Percentiles rank a stretch among this genome's conserved stretches.
Conservation (phyloP, 805 yeast genomes). For the Ogataea naganishii region DNA sequence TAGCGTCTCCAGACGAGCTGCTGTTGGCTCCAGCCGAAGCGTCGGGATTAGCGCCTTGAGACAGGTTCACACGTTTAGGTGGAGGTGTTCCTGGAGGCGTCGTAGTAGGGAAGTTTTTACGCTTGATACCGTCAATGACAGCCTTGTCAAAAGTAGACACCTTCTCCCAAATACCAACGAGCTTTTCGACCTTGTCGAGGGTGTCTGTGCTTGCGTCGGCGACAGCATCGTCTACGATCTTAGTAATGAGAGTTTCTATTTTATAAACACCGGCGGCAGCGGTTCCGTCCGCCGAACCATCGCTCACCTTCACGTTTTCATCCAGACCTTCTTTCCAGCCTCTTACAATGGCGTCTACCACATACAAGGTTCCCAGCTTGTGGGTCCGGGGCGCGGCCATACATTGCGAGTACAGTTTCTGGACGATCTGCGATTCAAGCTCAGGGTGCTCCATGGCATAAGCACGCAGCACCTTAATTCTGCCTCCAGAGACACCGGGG, state of each 20-base stretch:
- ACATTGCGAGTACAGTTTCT: constrained; percentile 55
- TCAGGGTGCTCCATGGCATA: constrained; percentile 61
- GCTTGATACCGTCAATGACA: constrained; percentile 45
- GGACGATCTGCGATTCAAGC: constrained; percentile 41
- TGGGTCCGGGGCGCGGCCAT: constrained; percentile 69
- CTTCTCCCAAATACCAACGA: constrained; percentile 89
- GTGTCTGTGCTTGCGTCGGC: constrained; percentile 45
- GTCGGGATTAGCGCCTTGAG: constrained; percentile 5
- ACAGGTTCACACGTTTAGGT: constrained; percentile 20
- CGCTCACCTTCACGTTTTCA: constrained; percentile 36
- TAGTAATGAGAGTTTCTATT: constrained; percentile 55
- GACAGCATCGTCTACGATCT: constrained; percentile 54
- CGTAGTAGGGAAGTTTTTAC: constrained; percentile 50
- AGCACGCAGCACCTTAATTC: constrained; percentile 80
- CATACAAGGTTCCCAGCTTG: constrained; percentile 85
- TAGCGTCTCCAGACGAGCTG: constrained; percentile 16
- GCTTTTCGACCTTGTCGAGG: constrained; percentile 68
- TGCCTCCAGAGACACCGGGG: constrained; percentile 93
- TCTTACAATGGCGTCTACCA: constrained; percentile 87
- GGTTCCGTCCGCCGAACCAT: constrained; percentile 56
- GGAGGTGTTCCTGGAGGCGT: constrained; percentile 72
- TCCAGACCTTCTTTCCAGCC: constrained; percentile 64
- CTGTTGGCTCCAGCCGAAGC: constrained; percentile 10
- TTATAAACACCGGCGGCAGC: constrained; percentile 64
- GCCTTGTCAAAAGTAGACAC: constrained; percentile 65